Evolutionary conservation across 371 early-diverging fungal species (phyloP).

Genomic region (Cokeromyces recurvatus): DNA sequence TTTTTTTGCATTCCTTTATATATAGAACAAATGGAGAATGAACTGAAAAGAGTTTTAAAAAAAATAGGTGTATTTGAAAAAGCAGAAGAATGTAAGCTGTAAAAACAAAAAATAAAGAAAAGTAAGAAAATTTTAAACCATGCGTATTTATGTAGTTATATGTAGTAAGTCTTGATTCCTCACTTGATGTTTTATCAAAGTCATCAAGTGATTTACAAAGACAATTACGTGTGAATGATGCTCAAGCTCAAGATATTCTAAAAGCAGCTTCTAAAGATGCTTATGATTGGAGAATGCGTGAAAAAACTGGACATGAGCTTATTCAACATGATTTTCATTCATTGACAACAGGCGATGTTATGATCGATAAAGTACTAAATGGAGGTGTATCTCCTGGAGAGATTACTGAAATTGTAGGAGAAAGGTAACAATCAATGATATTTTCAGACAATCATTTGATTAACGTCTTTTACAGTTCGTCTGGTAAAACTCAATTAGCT

Average conservation of each 20-base stretch:
- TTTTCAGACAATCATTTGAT: background rate
- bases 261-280: conserved; percentile 11
- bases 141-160: background rate
- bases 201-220: conserved; percentile 9
- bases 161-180: conserved; percentile 19
- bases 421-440: conserved; percentile 48
- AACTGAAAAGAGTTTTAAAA: conserved; percentile 2
- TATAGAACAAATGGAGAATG: conserved; percentile 8
- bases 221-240: conserved; percentile 2
- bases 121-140: background rate
- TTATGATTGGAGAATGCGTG: conserved; percentile 12
- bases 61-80: conserved; percentile 11
- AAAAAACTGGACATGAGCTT: background rate
- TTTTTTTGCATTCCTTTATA: background rate
- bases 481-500: conserved; percentile 82
- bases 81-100: conserved; percentile 14
- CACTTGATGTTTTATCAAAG: conserved; percentile 13
- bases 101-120: background rate
- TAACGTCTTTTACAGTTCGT: conserved; percentile 37
- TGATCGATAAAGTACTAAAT: conserved; percentile 45
- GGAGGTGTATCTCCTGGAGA: conserved; percentile 56
- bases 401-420: conserved; percentile 65
- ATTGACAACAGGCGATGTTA: conserved; percentile 38
- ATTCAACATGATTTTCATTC: background rate
- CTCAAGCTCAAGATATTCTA: conserved; percentile 1